Conservation (phyloP, 2,329 filamentous ascomycete genomes). For the Aspergillus neoniger region DNA sequence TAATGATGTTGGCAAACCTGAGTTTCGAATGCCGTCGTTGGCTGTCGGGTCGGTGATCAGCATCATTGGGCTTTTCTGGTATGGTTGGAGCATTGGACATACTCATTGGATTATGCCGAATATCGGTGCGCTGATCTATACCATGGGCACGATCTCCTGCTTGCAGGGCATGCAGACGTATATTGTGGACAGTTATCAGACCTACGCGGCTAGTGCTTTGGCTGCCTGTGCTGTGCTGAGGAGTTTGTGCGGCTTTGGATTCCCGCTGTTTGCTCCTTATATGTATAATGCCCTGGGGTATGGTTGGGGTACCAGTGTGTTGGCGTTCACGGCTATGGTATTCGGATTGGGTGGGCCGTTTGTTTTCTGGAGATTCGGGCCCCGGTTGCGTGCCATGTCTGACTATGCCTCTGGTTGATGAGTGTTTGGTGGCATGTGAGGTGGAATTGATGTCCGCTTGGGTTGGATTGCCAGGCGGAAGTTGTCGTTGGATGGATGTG, state of each 20-base stretch:
- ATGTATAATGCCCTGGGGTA: conserved; percentile 33
- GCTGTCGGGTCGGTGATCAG: conserved; percentile 54
- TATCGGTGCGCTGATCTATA: conserved; percentile 51
- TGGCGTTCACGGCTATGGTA: conserved; percentile 36
- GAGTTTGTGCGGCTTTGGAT: conserved; percentile 29
- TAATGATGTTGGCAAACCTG: conserved; percentile 53
- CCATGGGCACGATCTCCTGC: conserved; percentile 42
- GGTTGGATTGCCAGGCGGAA: no score
- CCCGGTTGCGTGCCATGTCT: conserved; percentile 44
- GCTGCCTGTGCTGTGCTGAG: conserved; percentile 20
- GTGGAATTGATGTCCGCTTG: no score
- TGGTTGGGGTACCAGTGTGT: conserved; percentile 37
- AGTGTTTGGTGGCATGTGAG: no score
- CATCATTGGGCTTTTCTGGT: conserved; percentile 57
- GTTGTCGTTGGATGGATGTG: no score
- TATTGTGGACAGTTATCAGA: conserved; percentile 35
- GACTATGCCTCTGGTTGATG: conserved; percentile 31
- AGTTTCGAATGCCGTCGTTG: conserved; percentile 64
- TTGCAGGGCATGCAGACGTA: conserved; percentile 40
- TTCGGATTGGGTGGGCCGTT: conserved; percentile 47
- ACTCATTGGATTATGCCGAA: conserved; percentile 58
- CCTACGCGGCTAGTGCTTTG: conserved; percentile 27
- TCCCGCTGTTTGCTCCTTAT: conserved; percentile 38
- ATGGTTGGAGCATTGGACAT: conserved; percentile 56
- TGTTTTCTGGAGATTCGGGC: conserved; percentile 50